phyloP scores from a whole-genome alignment of 2,329 filamentous ascomycete genomes.

The Emergomyces pasteurianus region DNA sequence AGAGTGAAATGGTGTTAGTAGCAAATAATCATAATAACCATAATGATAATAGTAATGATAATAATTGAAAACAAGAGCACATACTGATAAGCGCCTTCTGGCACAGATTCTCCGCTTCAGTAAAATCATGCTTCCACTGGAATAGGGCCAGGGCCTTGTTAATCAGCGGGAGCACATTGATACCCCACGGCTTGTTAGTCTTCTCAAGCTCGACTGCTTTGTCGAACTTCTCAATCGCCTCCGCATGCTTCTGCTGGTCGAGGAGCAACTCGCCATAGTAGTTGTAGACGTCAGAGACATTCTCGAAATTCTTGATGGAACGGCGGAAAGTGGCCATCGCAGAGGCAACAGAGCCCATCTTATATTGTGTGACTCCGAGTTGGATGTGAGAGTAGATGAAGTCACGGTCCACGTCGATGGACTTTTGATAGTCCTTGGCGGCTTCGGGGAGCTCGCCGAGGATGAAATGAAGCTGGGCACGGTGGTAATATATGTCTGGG shows the following conservation, averaged over 20 bases:
- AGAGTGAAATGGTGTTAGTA: slow-evolving; percentile 24
- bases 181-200: slow-evolving; percentile 80
- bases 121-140: slow-evolving; percentile 96
- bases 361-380: slow-evolving; percentile 97
- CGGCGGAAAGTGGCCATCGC: slow-evolving; percentile 97
- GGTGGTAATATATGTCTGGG: slow-evolving; percentile 98
- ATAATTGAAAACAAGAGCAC: slow-evolving; percentile 33
- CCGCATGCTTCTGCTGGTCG: slow-evolving; percentile 89
- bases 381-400: slow-evolving; percentile 99
- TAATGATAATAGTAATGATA: no score
- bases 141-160: slow-evolving; percentile 97
- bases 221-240: slow-evolving; percentile 97
- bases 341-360: slow-evolving; percentile 95
- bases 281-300: slow-evolving; percentile 96
- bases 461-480: slow-evolving; percentile 96
- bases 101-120: slow-evolving; percentile 89
- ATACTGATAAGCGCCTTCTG: slow-evolving; percentile 93
- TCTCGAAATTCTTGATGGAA: slow-evolving; percentile 96
- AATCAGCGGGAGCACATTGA: slow-evolving; percentile 95
- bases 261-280: slow-evolving; percentile 96
- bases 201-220: slow-evolving; percentile 98
- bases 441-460: slow-evolving; percentile 85
- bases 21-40: no score
- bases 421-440: slow-evolving; percentile 98
- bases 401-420: slow-evolving; percentile 85